These are phyloP conservation scores for Tetracladium setigerum DNA, from an alignment of 495 filamentous ascomycete species.

Conservation along the genomic window DNA sequence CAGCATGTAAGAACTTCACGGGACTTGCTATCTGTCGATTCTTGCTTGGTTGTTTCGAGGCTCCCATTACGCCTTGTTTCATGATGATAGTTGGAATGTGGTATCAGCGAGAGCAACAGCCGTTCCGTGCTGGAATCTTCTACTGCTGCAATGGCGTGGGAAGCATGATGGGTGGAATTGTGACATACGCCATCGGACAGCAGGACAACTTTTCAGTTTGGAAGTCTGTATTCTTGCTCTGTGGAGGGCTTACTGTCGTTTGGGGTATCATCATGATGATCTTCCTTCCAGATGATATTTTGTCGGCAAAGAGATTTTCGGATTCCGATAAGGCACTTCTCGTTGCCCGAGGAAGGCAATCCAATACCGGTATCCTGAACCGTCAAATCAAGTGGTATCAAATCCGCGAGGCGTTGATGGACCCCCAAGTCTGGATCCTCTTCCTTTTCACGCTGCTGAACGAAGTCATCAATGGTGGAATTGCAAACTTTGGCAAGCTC, in stretches of 20 bases:
- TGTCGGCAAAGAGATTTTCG: slow-evolving; percentile 48
- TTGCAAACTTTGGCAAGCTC: slow-evolving; percentile 53
- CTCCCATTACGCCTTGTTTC: slow-evolving; percentile 20
- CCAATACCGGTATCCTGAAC: slow-evolving; percentile 59
- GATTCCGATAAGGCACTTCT: slow-evolving; percentile 48
- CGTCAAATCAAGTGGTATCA: slow-evolving; percentile 52
- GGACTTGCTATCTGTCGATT: slow-evolving; percentile 32
- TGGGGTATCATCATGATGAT: slow-evolving; percentile 50
- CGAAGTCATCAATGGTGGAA: slow-evolving; percentile 43
- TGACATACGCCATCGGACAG: slow-evolving; percentile 46
- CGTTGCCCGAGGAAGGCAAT: slow-evolving; percentile 47
- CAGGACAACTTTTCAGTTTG: slow-evolving; percentile 36
- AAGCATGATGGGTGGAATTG: slow-evolving; percentile 41
- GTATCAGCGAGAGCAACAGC: slow-evolving; percentile 52
- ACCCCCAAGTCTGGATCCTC: slow-evolving; percentile 52
- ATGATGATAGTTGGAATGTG: slow-evolving; percentile 49
- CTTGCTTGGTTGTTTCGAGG: slow-evolving; percentile 28
- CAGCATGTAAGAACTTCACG: slow-evolving; percentile 25
- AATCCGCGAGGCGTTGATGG: slow-evolving; percentile 43
- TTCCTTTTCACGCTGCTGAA: slow-evolving; percentile 41
- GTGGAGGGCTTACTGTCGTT: slow-evolving; percentile 43
- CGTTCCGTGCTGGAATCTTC: slow-evolving; percentile 26
- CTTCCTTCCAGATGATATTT: slow-evolving; percentile 54
- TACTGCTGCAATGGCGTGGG: slow-evolving; percentile 25
- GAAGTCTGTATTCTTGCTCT: slow-evolving; percentile 41